Base-by-base conservation (phyloP, 2,329 filamentous ascomycete genomes). In the Exophiala spinifera region DNA sequence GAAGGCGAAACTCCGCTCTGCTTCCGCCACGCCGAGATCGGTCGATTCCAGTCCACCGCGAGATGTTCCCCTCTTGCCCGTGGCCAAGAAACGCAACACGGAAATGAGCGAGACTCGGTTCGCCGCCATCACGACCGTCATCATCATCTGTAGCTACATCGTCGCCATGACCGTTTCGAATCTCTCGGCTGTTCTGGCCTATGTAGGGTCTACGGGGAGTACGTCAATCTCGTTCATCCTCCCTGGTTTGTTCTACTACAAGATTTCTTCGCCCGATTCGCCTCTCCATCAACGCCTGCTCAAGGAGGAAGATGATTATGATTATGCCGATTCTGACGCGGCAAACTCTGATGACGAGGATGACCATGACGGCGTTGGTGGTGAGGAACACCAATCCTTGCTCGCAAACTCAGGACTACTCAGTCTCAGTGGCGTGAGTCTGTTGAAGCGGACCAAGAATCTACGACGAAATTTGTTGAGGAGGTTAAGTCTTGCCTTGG, bases 181-280 rank as follows among this genome's bases (percentile, higher is more conserved):
- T 11, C 80, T 99, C 2, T 91, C 96, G 68, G 87, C 89, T 44
- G 91, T 99, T 1, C 80, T 99, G 0, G 92, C 94, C 0, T 99
- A 96, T 64, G 94, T 99, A 10, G 94, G 94, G 34, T 91, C 87
- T 64, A 99, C 94, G 0, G 94, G 94, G 49, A 92, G 87, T 48
- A 99, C 94, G 0, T 90, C 89, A 57, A 99, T 99, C 65, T 95
- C 89, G 58, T 99, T 99, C 69, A 97, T 99, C 61, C 79, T 99
- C 0, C 94, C 94, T 0, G 94, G 94, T 0, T 74, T 99, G 3
- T 99, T 99, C 71, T 99, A 97, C 72, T 99, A 97, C 75, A 97
- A 97, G 73, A 97, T 99, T 56, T 95, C 90, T 11, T 85, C 89
- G 20, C 94, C 94, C 0, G 87, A 96, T 51, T 92, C 89, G 42